These are phyloP conservation scores for Helichrysum umbraculigerum DNA, from an alignment of 129 eudicot genomes.

Conservation along the genomic window DNA sequence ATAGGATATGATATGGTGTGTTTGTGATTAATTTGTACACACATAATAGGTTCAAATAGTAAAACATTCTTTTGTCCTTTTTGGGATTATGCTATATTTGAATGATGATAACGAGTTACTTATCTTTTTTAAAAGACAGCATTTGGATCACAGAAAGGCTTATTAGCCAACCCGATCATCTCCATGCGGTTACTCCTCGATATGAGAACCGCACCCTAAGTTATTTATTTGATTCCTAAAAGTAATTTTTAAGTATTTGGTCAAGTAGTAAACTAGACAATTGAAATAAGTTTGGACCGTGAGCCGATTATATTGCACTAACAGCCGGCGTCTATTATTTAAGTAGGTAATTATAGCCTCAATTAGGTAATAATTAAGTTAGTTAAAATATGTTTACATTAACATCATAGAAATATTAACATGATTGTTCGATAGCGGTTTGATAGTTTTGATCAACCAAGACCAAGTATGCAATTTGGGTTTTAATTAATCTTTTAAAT, in stretches of 20 bases:
- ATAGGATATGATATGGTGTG: slow-evolving; percentile 26
- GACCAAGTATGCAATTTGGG: not conserved
- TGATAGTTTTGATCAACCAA: not conserved
- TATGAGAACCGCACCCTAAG: no score
- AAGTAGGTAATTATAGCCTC: slow-evolving; percentile 13
- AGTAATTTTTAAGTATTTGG: not conserved
- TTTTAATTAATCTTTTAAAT: not conserved
- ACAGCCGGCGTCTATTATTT: slow-evolving; percentile 35
- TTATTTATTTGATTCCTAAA: not conserved
- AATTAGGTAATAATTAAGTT: not conserved
- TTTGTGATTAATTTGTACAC: slow-evolving; percentile 20
- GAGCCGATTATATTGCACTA: slow-evolving; percentile 5
- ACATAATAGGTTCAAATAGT: slow-evolving; percentile 10
- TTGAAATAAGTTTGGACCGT: slow-evolving; percentile 1
- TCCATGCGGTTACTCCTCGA: no score
- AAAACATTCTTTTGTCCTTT: slow-evolving; percentile 7
- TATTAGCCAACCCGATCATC: no score
- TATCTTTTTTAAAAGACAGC: no score
- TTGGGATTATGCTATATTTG: not conserved
- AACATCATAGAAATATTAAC: slow-evolving; percentile 29
- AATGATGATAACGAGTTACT: slow-evolving; percentile 3
- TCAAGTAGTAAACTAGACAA: slow-evolving; percentile 4
- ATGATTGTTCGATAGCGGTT: not conserved
- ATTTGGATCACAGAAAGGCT: no score
- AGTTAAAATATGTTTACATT: slow-evolving; percentile 16